These are phyloP conservation scores for Linum usitatissimum DNA, from an alignment of 345 rosid species.

Conservation along the genomic window DNA sequence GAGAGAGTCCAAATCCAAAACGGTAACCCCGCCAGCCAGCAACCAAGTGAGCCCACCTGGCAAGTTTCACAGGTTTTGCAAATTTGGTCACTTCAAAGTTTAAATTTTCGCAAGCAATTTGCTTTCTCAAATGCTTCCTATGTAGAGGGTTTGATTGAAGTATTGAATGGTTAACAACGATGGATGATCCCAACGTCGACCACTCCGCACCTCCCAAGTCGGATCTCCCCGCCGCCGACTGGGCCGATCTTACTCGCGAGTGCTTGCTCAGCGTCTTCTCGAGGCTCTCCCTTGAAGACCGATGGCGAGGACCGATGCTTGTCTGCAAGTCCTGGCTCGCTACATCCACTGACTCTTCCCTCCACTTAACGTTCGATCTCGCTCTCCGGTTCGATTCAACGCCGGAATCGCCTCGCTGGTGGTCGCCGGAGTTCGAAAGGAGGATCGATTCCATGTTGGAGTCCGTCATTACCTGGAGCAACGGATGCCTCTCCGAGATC, in stretches of 20 bases:
- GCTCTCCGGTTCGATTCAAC: slow-evolving; percentile 43
- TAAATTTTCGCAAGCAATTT: no score
- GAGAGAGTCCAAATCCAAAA: no score
- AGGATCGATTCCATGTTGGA: slow-evolving; percentile 58
- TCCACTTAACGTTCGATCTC: slow-evolving; percentile 56
- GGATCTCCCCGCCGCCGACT: slow-evolving; percentile 24
- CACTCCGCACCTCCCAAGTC: no score
- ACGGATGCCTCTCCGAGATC: slow-evolving; percentile 41
- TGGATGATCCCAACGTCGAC: no score
- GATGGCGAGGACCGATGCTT: slow-evolving; percentile 76
- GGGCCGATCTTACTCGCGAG: slow-evolving; percentile 70
- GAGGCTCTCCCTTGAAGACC: slow-evolving; percentile 45
- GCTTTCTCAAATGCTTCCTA: no score
- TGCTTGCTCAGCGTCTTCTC: slow-evolving; percentile 62
- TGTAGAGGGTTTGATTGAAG: no score
- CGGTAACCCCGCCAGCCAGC: no score
- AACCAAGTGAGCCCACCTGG: no score
- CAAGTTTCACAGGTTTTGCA: no score
- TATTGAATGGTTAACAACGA: no score
- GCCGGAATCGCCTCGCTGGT: slow-evolving; percentile 41
- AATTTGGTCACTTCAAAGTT: no score
- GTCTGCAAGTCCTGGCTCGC: slow-evolving; percentile 62
- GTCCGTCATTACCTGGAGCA: slow-evolving; percentile 58
- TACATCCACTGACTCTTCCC: slow-evolving; percentile 58
- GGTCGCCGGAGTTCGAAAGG: slow-evolving; percentile 60